Percentiles rank a stretch among this genome's conserved stretches.
Conservation (phyloP, 768 basidiomycete genomes). For the Trametes gibbosa region DNA sequence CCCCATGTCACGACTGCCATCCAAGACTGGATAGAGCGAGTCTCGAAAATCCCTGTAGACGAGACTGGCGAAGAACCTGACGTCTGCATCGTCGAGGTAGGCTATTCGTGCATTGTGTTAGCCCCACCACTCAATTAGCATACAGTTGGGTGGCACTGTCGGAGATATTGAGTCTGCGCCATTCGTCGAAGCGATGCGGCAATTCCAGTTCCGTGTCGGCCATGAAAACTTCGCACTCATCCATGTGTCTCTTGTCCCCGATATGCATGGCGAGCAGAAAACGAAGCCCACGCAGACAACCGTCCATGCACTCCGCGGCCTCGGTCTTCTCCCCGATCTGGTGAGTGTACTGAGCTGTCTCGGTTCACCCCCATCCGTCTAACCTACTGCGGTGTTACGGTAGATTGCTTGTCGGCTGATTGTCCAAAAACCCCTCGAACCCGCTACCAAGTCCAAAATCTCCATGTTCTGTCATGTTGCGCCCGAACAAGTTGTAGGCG, state of each 20-base stretch:
- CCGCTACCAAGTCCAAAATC: slow-evolving; percentile 90
- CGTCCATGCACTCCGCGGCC: slow-evolving; percentile 87
- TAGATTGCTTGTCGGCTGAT: slow-evolving; percentile 93
- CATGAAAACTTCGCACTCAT: slow-evolving; percentile 95
- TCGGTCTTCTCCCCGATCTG: slow-evolving; percentile 90
- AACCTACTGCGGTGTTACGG: not conserved
- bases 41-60: slow-evolving; percentile 92
- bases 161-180: slow-evolving; percentile 99
- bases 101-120: not conserved
- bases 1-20: slow-evolving; percentile 96
- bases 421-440: slow-evolving; percentile 75
- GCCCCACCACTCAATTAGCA: not conserved
- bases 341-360: slow-evolving; percentile 41
- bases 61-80: slow-evolving; percentile 92
- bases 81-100: slow-evolving; percentile 95
- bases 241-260: slow-evolving; percentile 96
- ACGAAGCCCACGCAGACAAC: slow-evolving; percentile 99
- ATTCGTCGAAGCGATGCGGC: slow-evolving; percentile 98
- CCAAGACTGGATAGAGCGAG: slow-evolving; percentile 97
- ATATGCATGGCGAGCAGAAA: slow-evolving; percentile 98
- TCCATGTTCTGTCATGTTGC: slow-evolving; percentile 99
- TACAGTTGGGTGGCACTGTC: slow-evolving; percentile 92
- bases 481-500: slow-evolving; percentile 85
- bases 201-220: slow-evolving; percentile 98
- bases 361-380: not conserved